Conservation (phyloP, 257 asterid genomes). For the Paraleonurus japonicus region DNA sequence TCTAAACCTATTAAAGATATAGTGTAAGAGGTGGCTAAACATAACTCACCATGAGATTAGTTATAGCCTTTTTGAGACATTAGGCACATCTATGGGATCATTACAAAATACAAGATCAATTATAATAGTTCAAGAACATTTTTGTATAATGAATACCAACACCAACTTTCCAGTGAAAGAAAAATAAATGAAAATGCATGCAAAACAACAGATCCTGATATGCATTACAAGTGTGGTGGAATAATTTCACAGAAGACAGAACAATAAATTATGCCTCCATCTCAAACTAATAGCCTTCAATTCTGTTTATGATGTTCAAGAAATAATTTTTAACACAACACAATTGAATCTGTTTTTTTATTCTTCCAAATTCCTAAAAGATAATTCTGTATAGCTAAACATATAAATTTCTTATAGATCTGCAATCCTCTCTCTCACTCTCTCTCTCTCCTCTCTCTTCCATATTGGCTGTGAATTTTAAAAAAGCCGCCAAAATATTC, state of each 20-base stretch:
- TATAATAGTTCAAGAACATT: not conserved
- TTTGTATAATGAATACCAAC: not conserved
- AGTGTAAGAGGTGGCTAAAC: constrained; percentile 13
- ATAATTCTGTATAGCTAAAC: not conserved
- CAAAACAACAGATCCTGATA: not conserved
- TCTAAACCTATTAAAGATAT: constrained; percentile 59
- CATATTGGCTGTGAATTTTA: not conserved
- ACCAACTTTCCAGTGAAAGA: not conserved
- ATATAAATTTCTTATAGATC: not conserved
- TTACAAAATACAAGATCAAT: constrained; percentile 8
- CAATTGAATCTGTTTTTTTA: not conserved
- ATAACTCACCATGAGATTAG: not conserved
- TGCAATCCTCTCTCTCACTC: too few relatives aligned
- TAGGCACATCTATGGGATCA: not conserved
- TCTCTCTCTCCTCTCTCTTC: not conserved
- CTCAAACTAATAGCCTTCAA: not conserved
- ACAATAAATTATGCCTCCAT: not conserved
- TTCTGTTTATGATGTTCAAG: not conserved
- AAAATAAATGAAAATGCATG: constrained; percentile 7
- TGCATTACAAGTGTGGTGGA: not conserved
- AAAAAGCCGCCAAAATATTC: not conserved
- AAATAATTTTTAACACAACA: not conserved
- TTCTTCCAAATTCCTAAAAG: not conserved
- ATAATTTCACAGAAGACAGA: not conserved
- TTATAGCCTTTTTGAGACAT: not conserved